Evolutionary conservation across 2,329 filamentous ascomycete species (phyloP).

Genomic region (Fusarium virguliforme): DNA sequence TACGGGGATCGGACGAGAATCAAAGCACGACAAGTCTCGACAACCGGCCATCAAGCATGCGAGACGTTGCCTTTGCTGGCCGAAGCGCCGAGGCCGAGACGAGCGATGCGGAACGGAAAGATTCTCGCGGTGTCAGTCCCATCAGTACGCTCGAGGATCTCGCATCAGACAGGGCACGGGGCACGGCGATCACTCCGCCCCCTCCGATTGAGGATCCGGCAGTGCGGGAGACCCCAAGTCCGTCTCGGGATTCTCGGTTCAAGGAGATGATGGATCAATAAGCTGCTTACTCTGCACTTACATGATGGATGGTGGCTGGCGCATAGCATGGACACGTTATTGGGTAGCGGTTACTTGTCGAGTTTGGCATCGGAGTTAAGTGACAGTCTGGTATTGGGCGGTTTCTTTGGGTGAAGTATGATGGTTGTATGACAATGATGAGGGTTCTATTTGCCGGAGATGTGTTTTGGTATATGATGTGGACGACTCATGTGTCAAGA

Average conservation of each 20-base stretch:
- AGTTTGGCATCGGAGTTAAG: not conserved
- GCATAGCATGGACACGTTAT: conserved; percentile 16
- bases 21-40: conserved; percentile 64
- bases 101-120: conserved; percentile 43
- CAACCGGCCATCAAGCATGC: conserved; percentile 61
- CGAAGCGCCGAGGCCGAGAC: conserved; percentile 49
- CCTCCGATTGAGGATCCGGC: conserved; percentile 55
- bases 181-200: conserved; percentile 57
- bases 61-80: conserved; percentile 65
- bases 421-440: conserved; percentile 4
- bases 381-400: not conserved
- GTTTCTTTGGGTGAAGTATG: conserved; percentile 21
- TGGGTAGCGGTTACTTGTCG: not conserved
- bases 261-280: conserved; percentile 67
- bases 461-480: not conserved
- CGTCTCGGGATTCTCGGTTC: conserved; percentile 72
- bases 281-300: conserved; percentile 17
- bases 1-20: conserved; percentile 62
- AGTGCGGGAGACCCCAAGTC: conserved; percentile 64
- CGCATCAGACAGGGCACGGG: conserved; percentile 32
- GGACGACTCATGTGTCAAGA: not conserved
- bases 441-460: not conserved
- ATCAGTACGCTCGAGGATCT: conserved; percentile 55
- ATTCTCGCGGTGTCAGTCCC: conserved; percentile 59
- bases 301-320: conserved; percentile 7